Conservation (phyloP, 345 rosid species). For the Gossypium ekmanianum region DNA sequence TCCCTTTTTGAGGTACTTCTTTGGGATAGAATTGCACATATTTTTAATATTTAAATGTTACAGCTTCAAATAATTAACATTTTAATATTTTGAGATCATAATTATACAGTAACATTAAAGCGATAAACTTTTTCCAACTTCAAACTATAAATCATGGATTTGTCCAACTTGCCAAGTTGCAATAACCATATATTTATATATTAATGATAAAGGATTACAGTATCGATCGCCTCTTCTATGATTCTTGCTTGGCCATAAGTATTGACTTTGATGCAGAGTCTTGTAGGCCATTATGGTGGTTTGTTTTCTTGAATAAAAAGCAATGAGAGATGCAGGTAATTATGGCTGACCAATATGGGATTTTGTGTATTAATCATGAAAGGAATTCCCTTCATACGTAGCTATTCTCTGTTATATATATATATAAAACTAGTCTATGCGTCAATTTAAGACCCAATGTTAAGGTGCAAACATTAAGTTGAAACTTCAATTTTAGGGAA, state of each 20-base stretch:
- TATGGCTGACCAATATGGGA: slow-evolving; percentile 16
- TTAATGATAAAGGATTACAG: not conserved
- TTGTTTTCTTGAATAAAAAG: slow-evolving; percentile 33
- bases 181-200: not conserved
- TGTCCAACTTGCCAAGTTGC: slow-evolving; percentile 10
- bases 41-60: too few relatives aligned
- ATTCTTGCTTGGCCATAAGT: slow-evolving; percentile 19
- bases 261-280: slow-evolving; percentile 23
- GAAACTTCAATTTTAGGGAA: too few relatives aligned
- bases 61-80: not conserved
- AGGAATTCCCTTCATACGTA: not conserved
- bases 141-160: not conserved
- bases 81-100: not conserved
- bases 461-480: not conserved
- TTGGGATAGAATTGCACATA: too few relatives aligned
- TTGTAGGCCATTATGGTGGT: slow-evolving; percentile 21
- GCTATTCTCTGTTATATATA: not conserved
- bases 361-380: not conserved
- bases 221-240: slow-evolving; percentile 9
- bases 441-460: not conserved
- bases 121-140: not conserved
- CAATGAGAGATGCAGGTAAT: slow-evolving; percentile 21
- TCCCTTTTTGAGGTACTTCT: not conserved
- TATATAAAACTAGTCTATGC: not conserved
- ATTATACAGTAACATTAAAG: not conserved